Base-by-base conservation (phyloP, 2,329 filamentous ascomycete species). In the Cladophialophora exuberans region DNA sequence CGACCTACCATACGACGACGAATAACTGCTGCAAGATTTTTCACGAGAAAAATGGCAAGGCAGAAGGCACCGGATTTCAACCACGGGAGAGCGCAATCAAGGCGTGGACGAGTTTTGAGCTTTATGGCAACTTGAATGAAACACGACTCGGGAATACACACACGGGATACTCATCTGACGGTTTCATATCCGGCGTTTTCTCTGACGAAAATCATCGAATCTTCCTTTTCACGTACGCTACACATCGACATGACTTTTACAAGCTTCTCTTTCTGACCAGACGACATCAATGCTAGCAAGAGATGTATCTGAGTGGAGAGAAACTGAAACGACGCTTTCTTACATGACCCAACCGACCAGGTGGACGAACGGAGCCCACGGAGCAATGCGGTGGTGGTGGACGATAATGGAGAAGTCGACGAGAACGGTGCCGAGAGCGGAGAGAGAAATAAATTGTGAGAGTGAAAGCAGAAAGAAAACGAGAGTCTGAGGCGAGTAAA, bases 41-140 rank as follows among this genome's bases (percentile, higher is more conserved):
- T 48, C 55, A 58, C 55, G 46, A 52, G 25, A 33, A 17, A 23
- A 44, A 18, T 18, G 50, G 50, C 55, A 48, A 58, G 46, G 47
- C 45, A 46, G 39, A 20, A 33, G 39, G n/a, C 20, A 33, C 36
- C 28, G 46, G 39, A 50, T 47, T 35, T 51, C 31, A 31, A 39
- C 15, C 45, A 46, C 43, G n/a, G 30, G 33, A 45, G 36, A 33
- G 26, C 35, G 17, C 26, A 25, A 22, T 57, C 39, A 38, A 26
- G 26, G 44, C 31, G 42, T 38, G 38, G 46, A 53, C 36, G 36
- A 53, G 31, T 46, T 52, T 56, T 22, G 15, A 52, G 18, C n/a
- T 13, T 39, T 15, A 44, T 38, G 26, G 28, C 48, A 49, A 48
- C 38, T 51, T 30, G 49, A 48, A 57, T 30, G 26, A n/a, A 44